These are phyloP conservation scores for Kodamaea hsintzibuensis DNA, from an alignment of 805 yeast genomes.

Conservation along the genomic window DNA sequence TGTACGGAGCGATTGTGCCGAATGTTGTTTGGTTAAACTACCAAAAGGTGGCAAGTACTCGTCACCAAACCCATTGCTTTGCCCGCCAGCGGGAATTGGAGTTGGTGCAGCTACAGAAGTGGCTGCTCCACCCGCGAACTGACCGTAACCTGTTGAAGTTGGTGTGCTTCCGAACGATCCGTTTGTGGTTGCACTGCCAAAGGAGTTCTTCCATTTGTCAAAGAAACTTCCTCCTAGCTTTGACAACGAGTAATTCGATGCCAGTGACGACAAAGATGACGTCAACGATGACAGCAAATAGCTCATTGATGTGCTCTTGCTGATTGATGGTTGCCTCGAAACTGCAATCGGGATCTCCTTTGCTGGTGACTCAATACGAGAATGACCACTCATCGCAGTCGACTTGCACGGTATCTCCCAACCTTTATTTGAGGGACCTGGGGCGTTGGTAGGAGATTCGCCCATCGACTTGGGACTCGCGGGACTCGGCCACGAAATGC, in stretches of 20 bases:
- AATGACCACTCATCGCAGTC: conserved; percentile 17
- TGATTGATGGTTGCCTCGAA: background rate
- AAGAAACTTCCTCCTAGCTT: conserved; percentile 44
- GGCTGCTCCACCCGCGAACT: background rate
- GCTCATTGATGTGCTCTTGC: conserved; percentile 6
- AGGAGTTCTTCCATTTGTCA: conserved; percentile 45
- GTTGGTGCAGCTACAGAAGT: background rate
- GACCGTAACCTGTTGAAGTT: background rate
- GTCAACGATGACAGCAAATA: conserved; percentile 29
- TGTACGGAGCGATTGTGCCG: conserved; percentile 33
- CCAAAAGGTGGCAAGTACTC: conserved; percentile 18
- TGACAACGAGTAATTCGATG: conserved; percentile 41
- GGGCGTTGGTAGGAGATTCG: conserved; percentile 8
- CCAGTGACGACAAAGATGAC: conserved; percentile 38
- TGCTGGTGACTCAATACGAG: conserved; percentile 18
- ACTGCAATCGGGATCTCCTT: conserved; percentile 22
- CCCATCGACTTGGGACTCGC: conserved; percentile 1
- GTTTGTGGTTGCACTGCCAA: conserved; percentile 13
- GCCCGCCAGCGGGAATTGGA: background rate
- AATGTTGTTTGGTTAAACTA: conserved; percentile 22
- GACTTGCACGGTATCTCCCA: conserved; percentile 50
- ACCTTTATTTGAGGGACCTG: conserved; percentile 37
- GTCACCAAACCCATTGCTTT: background rate
- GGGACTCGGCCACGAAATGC: conserved; percentile 2
- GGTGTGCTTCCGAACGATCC: conserved; percentile 2